Evolutionary conservation across 768 basidiomycete genomes (phyloP).

Genomic region (Hypholoma sublateritium): DNA sequence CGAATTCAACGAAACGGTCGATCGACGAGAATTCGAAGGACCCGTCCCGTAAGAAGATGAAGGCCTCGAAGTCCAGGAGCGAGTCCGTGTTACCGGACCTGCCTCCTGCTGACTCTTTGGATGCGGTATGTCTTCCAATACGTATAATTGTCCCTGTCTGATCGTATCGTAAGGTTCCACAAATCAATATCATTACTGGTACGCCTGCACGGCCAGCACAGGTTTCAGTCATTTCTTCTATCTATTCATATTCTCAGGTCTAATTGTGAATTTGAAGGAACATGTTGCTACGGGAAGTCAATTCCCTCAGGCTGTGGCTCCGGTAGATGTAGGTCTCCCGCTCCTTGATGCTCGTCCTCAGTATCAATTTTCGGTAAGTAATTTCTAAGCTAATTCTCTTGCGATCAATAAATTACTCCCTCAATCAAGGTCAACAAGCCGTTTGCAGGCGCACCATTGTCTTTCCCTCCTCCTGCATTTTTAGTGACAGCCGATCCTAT

Average conservation of each 20-base stretch:
- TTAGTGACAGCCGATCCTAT: slow-evolving; percentile 5
- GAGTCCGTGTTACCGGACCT: not conserved
- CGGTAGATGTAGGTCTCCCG: slow-evolving; percentile 6
- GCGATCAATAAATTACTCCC: not conserved
- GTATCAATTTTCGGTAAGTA: slow-evolving; percentile 10
- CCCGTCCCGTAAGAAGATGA: slow-evolving; percentile 11
- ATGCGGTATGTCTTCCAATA: not conserved
- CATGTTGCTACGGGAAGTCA: slow-evolving; percentile 8
- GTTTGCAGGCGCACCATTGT: slow-evolving; percentile 2
- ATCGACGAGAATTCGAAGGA: slow-evolving; percentile 7
- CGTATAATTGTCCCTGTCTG: not conserved
- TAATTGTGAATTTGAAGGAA: slow-evolving; percentile 9
- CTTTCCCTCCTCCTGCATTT: slow-evolving; percentile 3
- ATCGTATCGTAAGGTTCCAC: not conserved
- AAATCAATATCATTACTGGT: not conserved
- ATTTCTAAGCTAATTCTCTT: slow-evolving; percentile 8
- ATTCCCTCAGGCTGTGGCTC: slow-evolving; percentile 3
- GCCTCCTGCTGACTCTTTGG: not conserved
- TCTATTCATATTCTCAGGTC: not conserved
- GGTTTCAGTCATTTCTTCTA: slow-evolving; percentile 9
- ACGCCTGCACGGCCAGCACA: slow-evolving; percentile 6
- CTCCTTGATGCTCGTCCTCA: slow-evolving; percentile 9
- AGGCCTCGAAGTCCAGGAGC: not conserved
- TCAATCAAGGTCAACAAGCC: not conserved
- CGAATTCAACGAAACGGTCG: slow-evolving; percentile 7